These are phyloP conservation scores for Elongisporangium anandrum DNA, from an alignment of 352 stramenopile genomes.

Conservation along the genomic window DNA sequence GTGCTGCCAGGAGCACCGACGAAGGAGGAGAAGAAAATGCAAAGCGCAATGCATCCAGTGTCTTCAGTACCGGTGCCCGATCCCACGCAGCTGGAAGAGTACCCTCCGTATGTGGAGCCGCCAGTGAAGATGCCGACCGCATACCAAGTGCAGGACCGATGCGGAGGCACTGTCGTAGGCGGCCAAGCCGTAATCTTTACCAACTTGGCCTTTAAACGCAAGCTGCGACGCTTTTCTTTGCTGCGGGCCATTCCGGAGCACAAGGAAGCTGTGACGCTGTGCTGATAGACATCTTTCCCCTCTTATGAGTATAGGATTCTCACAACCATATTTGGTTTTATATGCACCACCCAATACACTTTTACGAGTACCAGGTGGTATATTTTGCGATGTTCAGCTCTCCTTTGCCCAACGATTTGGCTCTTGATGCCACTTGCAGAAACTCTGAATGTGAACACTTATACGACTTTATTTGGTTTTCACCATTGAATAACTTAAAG, in stretches of 20 bases:
- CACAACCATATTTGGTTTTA: background rate
- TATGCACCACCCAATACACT: background rate
- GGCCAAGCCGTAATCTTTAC: background rate
- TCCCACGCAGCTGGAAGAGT: background rate
- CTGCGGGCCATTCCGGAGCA: background rate
- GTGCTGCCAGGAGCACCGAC: background rate
- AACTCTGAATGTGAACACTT: background rate
- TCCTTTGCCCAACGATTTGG: background rate
- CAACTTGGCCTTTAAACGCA: background rate
- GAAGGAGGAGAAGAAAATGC: background rate
- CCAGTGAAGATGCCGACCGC: background rate
- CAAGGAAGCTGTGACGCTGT: background rate
- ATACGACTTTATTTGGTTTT: background rate
- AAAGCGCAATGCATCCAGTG: background rate
- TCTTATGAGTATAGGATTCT: background rate
- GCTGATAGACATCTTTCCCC: background rate
- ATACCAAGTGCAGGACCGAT: background rate
- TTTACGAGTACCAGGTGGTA: background rate
- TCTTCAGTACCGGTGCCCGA: background rate
- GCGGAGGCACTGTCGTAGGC: background rate
- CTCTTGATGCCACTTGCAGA: background rate
- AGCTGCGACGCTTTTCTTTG: background rate
- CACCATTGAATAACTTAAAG: background rate
- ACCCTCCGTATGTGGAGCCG: background rate
- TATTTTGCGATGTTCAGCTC: background rate